A percentile compares a stretch with the other conserved stretches of the same genome.
These are phyloP conservation scores for Verbena officinalis DNA, from an alignment of 257 asterid species.

Conservation along the genomic window DNA sequence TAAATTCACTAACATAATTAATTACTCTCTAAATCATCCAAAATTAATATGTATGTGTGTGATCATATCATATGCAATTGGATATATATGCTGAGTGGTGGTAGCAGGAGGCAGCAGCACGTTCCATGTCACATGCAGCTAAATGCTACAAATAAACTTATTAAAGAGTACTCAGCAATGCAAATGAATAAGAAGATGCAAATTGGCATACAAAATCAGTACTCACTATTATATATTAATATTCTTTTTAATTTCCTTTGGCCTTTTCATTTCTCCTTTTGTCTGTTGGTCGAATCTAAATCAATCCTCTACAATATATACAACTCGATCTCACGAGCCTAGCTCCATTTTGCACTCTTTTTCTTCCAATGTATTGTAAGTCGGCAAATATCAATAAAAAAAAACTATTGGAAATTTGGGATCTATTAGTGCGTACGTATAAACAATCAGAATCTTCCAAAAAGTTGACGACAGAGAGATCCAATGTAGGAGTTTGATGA, in stretches of 20 bases:
- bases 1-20: too few relatives aligned
- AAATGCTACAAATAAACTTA: slow-evolving; percentile 23
- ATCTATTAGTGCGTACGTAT: slow-evolving; percentile 31
- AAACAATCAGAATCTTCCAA: slow-evolving; percentile 47
- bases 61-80: too few relatives aligned
- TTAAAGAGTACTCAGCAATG: neutral
- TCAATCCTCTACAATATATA: slow-evolving; percentile 25
- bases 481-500: neutral
- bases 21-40: too few relatives aligned
- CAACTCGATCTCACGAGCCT: slow-evolving; percentile 17
- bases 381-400: too few relatives aligned
- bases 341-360: slow-evolving; percentile 26
- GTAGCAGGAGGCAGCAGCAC: neutral
- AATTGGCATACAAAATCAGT: slow-evolving; percentile 15
- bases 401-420: slow-evolving; percentile 1
- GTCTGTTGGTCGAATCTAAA: slow-evolving; percentile 44
- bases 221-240: slow-evolving; percentile 13
- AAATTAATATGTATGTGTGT: too few relatives aligned
- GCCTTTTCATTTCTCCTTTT: slow-evolving; percentile 44
- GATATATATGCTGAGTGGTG: too few relatives aligned
- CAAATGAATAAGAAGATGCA: slow-evolving; percentile 29
- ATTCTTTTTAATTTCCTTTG: too few relatives aligned
- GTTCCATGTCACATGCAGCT: slow-evolving; percentile 33
- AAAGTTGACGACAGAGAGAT: neutral
- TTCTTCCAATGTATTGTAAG: slow-evolving; percentile 10